Percentiles rank a stretch among this genome's conserved stretches.
Conservation (phyloP, 352 stramenopile species). For the Globisporangium alternatum region DNA sequence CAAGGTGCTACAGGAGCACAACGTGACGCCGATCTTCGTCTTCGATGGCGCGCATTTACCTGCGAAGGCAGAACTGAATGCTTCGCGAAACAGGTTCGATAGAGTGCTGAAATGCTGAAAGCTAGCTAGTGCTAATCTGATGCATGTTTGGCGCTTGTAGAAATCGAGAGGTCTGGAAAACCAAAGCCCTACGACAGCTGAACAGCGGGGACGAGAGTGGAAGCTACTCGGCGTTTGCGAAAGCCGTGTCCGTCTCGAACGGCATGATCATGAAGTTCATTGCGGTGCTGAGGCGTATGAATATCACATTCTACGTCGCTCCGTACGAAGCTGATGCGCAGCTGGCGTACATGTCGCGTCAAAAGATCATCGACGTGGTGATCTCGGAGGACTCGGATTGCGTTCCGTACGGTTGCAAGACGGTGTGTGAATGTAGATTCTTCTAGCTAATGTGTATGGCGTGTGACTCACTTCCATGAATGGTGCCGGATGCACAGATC, state of each 20-base stretch:
- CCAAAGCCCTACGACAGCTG: constrained; percentile 33
- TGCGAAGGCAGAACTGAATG: constrained; percentile 76
- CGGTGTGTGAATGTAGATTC: constrained; percentile 16
- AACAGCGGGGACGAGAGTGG: constrained; percentile 23
- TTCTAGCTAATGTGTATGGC: background rate
- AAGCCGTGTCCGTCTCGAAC: constrained; percentile 63
- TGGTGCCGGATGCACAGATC: constrained; percentile 32
- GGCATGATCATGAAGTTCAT: constrained; percentile 76
- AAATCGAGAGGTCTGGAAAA: constrained; percentile 35
- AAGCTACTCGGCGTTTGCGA: constrained; percentile 35
- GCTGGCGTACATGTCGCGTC: constrained; percentile 90
- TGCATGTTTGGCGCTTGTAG: constrained; percentile 20
- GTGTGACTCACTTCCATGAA: background rate
- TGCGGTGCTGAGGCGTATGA: constrained; percentile 49
- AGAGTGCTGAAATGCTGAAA: background rate
- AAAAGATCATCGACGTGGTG: constrained; percentile 90
- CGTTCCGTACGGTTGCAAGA: constrained; percentile 92
- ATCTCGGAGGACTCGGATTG: constrained; percentile 97
- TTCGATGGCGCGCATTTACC: constrained; percentile 93
- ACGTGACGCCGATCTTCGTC: constrained; percentile 88
- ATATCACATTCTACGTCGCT: constrained; percentile 92
- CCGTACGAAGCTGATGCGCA: constrained; percentile 98
- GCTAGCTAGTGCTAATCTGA: background rate
- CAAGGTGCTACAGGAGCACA: constrained; percentile 78
- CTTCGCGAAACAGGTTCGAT: constrained; percentile 38